Evolutionary conservation across 768 basidiomycete genomes (phyloP).

Genomic region (Boletus edulis): DNA sequence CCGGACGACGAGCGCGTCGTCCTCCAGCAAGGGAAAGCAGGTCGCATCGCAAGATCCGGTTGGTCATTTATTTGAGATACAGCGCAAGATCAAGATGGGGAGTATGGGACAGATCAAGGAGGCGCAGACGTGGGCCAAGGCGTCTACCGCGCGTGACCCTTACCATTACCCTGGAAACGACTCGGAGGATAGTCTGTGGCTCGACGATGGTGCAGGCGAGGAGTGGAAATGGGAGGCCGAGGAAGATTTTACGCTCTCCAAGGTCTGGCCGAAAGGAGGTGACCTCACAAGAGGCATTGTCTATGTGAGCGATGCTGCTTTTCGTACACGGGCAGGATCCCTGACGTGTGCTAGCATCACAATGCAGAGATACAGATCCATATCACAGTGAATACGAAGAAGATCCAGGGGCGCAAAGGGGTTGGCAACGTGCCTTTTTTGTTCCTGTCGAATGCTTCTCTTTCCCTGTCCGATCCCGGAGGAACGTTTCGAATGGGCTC

Average conservation of each 20-base stretch:
- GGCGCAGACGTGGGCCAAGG: constrained; percentile 45
- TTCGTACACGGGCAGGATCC: not conserved
- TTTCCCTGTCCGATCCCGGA: constrained; percentile 25
- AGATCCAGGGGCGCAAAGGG: constrained; percentile 54
- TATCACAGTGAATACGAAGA: constrained; percentile 56
- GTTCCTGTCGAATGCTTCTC: constrained; percentile 49
- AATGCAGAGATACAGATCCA: constrained; percentile 52
- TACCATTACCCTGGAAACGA: constrained; percentile 42
- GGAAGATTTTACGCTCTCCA: constrained; percentile 58
- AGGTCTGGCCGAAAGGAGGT: constrained; percentile 52
- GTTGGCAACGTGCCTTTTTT: constrained; percentile 59
- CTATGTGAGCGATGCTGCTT: constrained; percentile 48
- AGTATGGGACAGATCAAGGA: constrained; percentile 53
- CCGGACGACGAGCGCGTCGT: constrained; percentile 19
- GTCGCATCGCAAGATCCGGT: constrained; percentile 7
- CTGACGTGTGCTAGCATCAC: constrained; percentile 45
- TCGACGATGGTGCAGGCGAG: constrained; percentile 37
- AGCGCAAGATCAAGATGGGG: constrained; percentile 43
- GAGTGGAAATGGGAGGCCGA: constrained; percentile 71
- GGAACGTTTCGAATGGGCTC: constrained; percentile 22
- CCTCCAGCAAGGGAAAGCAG: constrained; percentile 21
- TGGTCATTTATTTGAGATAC: constrained; percentile 62
- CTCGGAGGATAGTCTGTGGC: constrained; percentile 31
- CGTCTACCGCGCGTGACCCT: constrained; percentile 54
- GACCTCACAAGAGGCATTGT: constrained; percentile 49